These are phyloP conservation scores for Solanum virginianum DNA, from an alignment of 257 asterid genomes.

Conservation along the genomic window DNA sequence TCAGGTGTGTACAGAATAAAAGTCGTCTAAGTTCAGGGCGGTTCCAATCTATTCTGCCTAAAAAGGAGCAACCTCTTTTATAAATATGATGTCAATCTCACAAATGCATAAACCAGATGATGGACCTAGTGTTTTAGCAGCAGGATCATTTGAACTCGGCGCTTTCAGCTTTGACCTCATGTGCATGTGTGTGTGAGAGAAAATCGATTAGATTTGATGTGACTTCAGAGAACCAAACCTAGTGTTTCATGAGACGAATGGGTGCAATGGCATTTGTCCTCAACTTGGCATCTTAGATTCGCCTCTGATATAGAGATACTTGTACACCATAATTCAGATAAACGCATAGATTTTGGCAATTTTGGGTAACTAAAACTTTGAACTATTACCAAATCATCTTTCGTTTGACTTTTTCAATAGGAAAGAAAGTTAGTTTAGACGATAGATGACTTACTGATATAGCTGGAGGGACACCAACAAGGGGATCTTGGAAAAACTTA, in stretches of 20 bases:
- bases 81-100: neutral
- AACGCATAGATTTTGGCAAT: neutral
- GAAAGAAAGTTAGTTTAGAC: neutral
- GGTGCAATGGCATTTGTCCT: neutral
- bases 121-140: neutral
- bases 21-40: neutral
- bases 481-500: constrained; percentile 81
- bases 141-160: neutral
- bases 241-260: neutral
- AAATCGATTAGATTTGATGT: neutral
- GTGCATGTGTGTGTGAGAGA: neutral
- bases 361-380: neutral
- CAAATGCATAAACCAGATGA: neutral
- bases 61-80: neutral
- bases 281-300: neutral
- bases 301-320: neutral
- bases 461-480: constrained; percentile 89
- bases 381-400: neutral
- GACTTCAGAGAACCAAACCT: neutral
- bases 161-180: neutral
- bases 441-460: constrained; percentile 62
- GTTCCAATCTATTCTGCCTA: too few relatives aligned
- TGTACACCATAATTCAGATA: neutral
- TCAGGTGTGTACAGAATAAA: neutral
- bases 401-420: neutral